Evolutionary conservation across 768 basidiomycete species (phyloP), one percentile per base, ranked within the genome.

Genomic region (Russula griseocarnosa): DNA sequence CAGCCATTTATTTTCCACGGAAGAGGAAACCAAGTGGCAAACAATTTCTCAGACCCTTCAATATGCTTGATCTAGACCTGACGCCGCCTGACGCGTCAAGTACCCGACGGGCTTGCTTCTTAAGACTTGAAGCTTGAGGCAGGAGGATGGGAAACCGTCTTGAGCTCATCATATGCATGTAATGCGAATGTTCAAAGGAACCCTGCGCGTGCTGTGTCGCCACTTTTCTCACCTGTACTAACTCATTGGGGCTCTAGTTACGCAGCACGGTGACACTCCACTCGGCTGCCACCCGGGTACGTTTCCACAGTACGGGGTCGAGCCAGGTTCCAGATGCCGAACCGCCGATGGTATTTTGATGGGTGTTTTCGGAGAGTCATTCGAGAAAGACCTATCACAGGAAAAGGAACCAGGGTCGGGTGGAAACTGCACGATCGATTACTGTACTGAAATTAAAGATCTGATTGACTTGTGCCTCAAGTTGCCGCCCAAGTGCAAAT

Each of bases 371-470:
- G 49, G 34, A 51, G 55, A 28, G 28, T 24, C 30, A 51, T 51
- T 50, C 49, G 55, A 34, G 44, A 57, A 63, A 34, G 40, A 10
- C 1, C 32, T 32, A 26, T 46, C 47, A 51, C 49, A 53, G 6
- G 2, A 32, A 32, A 36, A 36, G 62, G 57, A 47, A 60, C 63
- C 63, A 60, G 53, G 63, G 26, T 47, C 57, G 14, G 36, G 16
- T n/a, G 22, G 28, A 13, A 44, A 46, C 28, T 22, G n/a, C 11
- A 58, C n/a, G 34, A 55, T 60, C 53, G 42, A 58, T 53, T 47
- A 38, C 40, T n/a, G 11, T 22, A 38, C 42, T 16, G 18, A 63
- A 20, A 56, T 62, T 47, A 26, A 46, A 58, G 62, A 63, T 63
- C 56, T 52, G 18, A 46, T 26, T 7, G 22, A 26, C 49, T 50